Base-by-base conservation (phyloP, 495 filamentous ascomycete genomes). In the Hypoxylon lienhwacheense region DNA sequence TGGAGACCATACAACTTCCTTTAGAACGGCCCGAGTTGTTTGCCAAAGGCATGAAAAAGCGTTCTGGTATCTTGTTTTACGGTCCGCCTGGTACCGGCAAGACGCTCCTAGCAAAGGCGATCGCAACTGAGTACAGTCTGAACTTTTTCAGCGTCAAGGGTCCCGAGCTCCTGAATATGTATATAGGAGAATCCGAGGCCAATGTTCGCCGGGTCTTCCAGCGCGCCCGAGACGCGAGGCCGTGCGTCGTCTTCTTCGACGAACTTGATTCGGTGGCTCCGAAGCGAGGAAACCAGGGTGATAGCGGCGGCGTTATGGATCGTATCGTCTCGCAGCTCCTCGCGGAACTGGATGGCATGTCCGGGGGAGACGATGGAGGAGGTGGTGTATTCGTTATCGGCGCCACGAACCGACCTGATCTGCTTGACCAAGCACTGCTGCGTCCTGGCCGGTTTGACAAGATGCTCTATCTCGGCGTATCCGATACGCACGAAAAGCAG, bases 61-160 rank as follows among this genome's bases (percentile, higher is more conserved):
- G 93, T 29, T 93, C 88, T 49, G 93, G 93, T 63, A 97, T 99
- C 53, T 73, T 99, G 51, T 97, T 99, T 76, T 97, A 99, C 63
- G 93, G 93, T 0, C 95, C 95, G 5, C 93, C 93, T 0, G 93
- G 93, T 45, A 97, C 95, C 3, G 93, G 93, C 24, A 99, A 99
- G 73, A 99, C 93, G 0, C 74, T 99, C 16, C 81, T 99, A 20
- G 93, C 93, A 25, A 97, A 97, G 74, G 93, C 93, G 29, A 97
- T 99, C 64, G 93, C 93, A 1, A 97, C 95, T 0, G 93, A 97
- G 61, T 97, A 97, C 76, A 95, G 89, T 41, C 81, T 99, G 64
- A 99, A 99, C 59, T 99, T 99, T 79, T 97, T 99, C 82, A 90
- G 85, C 41, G 90, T 99, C 70, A 99, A 99, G 71, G 93, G 93